These are phyloP conservation scores for Dothideomycetidae sp. DNA, from an alignment of 2,329 filamentous ascomycete species.

Conservation along the genomic window DNA sequence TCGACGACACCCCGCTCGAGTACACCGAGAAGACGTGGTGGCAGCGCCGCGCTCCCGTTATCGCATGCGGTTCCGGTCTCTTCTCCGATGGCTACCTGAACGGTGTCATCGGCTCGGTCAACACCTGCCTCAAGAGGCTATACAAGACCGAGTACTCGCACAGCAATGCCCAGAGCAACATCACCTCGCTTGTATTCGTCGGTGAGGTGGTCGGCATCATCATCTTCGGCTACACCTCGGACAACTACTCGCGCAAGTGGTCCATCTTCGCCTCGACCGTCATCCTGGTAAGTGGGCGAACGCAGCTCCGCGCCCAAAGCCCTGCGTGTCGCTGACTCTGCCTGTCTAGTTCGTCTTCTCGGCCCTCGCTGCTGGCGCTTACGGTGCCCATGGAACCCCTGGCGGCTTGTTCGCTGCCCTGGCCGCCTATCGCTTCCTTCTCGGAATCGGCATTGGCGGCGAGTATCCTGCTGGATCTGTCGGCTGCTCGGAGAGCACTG, in stretches of 20 bases:
- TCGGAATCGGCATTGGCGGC: constrained; percentile 32
- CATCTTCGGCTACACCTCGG: constrained; percentile 21
- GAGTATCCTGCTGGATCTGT: constrained; percentile 77
- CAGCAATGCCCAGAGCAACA: constrained; percentile 55
- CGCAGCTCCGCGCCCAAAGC: too few relatives aligned
- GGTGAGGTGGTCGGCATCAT: constrained; percentile 75
- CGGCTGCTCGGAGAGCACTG: constrained; percentile 67
- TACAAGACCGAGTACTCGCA: constrained; percentile 51
- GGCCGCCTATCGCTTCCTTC: constrained; percentile 67
- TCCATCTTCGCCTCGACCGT: constrained; percentile 20
- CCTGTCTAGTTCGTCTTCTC: constrained; percentile 58
- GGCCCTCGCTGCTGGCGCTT: constrained; percentile 58
- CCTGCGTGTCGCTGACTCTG: too few relatives aligned
- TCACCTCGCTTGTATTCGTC: constrained; percentile 68
- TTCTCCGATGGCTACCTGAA: constrained; percentile 85
- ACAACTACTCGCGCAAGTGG: constrained; percentile 21
- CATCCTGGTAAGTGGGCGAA: constrained; percentile 43
- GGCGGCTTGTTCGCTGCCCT: constrained; percentile 56
- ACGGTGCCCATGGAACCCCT: constrained; percentile 44
- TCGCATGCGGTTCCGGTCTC: constrained; percentile 71
- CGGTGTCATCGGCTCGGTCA: constrained; percentile 74
- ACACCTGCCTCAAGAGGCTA: constrained; percentile 52
- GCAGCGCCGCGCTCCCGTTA: constrained; percentile 50
- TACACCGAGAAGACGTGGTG: constrained; percentile 3
- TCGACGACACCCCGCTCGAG: not conserved